phyloP scores from a whole-genome alignment of 176 grass and related monocot species.

The Saccharum spontaneum region DNA sequence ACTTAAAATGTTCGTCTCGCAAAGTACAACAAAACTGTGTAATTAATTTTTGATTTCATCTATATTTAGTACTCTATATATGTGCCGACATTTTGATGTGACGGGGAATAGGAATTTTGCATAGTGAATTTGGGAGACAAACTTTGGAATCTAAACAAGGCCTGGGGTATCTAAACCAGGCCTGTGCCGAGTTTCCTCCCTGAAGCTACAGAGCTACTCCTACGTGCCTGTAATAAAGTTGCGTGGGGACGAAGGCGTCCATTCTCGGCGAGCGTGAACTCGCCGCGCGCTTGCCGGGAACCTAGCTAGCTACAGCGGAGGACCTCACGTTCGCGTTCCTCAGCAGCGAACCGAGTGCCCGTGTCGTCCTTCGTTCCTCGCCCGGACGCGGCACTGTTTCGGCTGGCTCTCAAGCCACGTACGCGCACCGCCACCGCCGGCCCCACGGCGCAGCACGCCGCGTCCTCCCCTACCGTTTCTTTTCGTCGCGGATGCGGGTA shows the following conservation, averaged over 20 bases:
- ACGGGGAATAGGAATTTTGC: no score
- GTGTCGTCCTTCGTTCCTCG: not conserved
- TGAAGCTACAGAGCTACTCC: not conserved
- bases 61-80: no score
- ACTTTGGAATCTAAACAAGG: no score
- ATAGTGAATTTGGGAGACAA: no score
- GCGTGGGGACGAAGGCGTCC: not conserved
- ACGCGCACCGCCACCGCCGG: not conserved
- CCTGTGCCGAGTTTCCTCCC: not conserved
- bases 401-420: not conserved
- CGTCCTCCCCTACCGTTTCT: not conserved
- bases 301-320: not conserved
- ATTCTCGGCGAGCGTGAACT: not conserved
- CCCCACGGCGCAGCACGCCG: slow-evolving; percentile 25
- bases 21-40: no score
- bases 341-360: not conserved
- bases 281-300: not conserved
- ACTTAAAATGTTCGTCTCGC: no score
- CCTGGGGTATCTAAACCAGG: no score
- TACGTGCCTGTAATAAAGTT: not conserved
- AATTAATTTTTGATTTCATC: no score
- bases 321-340: not conserved
- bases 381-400: not conserved
- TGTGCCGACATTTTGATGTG: no score
- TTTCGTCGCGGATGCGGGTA: not conserved